Evolutionary conservation across 306 rosid genomes (phyloP).

Genomic region (Pachyrhizus erosus): DNA sequence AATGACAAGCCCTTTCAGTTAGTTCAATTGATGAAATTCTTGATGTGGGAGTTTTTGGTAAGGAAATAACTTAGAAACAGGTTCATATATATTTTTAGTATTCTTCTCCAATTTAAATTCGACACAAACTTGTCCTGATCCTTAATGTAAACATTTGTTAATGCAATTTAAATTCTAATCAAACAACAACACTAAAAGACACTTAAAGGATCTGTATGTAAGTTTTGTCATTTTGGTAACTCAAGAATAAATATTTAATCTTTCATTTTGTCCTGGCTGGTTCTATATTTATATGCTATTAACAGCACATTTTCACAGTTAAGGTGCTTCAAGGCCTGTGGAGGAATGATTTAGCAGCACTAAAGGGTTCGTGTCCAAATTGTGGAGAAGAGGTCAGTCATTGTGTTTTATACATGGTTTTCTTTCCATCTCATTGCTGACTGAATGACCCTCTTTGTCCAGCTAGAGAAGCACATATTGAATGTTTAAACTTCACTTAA

Average conservation of each 20-base stretch:
- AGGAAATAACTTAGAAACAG: background rate
- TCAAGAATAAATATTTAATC: background rate
- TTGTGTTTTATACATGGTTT: constrained; percentile 6
- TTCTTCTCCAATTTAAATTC: background rate
- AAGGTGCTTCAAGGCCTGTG: constrained; percentile 85
- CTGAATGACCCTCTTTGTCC: background rate
- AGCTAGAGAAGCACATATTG: too few relatives aligned
- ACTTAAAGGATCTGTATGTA: background rate
- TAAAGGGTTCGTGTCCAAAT: constrained; percentile 90
- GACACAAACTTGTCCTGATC: too few relatives aligned
- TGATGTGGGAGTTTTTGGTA: background rate
- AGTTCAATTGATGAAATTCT: background rate
- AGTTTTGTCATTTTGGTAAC: background rate
- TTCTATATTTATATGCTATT: constrained; percentile 7
- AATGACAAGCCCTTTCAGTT: background rate
- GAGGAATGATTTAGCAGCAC: constrained; percentile 81
- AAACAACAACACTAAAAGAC: background rate
- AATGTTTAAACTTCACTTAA: background rate
- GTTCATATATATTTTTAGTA: background rate
- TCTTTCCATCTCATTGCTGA: constrained; percentile 3
- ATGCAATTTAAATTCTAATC: too few relatives aligned
- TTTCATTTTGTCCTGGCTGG: background rate
- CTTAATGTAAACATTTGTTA: too few relatives aligned
- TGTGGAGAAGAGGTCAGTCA: constrained; percentile 90
- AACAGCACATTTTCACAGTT: constrained; percentile 51